A percentile compares a stretch with the other conserved stretches of the same genome.
Evolutionary conservation across 176 grass and related monocot species (phyloP).

Genomic region (Triticum turgidum): DNA sequence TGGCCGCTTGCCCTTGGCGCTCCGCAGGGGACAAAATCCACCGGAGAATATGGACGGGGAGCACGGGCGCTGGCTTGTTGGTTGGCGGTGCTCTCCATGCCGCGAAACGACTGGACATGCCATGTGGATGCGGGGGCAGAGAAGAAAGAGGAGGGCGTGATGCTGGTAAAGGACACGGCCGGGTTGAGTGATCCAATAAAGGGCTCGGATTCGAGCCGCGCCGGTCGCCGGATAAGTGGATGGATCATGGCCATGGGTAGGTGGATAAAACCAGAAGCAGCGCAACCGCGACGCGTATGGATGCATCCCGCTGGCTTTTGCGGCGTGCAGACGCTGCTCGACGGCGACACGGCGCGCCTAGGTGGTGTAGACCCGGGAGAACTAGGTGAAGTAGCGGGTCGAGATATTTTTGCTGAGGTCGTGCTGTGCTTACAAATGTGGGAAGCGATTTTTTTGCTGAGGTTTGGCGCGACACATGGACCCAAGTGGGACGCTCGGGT

Average conservation of each 20-base stretch:
- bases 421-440: too few species aligned
- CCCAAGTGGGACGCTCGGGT: too few species aligned
- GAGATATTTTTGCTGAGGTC: too few species aligned
- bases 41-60: neutral
- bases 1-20: neutral
- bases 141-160: neutral
- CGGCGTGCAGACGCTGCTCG: neutral
- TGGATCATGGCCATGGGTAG: neutral
- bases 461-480: too few species aligned
- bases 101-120: neutral
- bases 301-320: neutral
- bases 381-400: too few species aligned
- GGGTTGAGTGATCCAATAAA: constrained; percentile 9
- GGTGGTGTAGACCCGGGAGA: too few species aligned
- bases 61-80: neutral
- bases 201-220: neutral
- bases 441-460: too few species aligned
- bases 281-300: neutral
- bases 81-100: neutral
- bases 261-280: neutral
- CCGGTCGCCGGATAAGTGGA: neutral
- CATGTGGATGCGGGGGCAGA: neutral
- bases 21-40: neutral
- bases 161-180: neutral
- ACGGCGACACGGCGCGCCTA: too few species aligned